These are phyloP conservation scores for Aspergillus haitiensis DNA, from an alignment of 495 filamentous ascomycete species.

Conservation along the genomic window DNA sequence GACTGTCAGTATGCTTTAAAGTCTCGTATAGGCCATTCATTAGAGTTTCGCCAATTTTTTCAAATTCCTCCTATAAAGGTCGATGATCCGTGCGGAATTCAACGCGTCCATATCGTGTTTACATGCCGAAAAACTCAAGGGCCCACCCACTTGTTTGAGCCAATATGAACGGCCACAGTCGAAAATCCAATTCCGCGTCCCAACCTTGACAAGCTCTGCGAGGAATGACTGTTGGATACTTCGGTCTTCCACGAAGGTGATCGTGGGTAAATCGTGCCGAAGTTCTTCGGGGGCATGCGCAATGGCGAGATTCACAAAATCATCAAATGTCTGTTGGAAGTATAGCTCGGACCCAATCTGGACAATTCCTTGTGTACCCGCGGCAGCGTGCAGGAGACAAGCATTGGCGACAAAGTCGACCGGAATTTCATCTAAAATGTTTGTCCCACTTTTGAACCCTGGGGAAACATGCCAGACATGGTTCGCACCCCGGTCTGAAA, in stretches of 20 bases:
- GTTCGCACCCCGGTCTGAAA: constrained; percentile 29
- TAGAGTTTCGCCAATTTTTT: constrained; percentile 20
- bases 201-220: constrained; percentile 38
- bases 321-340: constrained; percentile 33
- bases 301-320: constrained; percentile 26
- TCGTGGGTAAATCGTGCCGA: constrained; percentile 26
- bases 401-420: constrained; percentile 45
- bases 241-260: constrained; percentile 34
- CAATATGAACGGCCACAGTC: constrained; percentile 42
- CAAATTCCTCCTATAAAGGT: constrained; percentile 21
- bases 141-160: constrained; percentile 35
- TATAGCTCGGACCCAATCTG: constrained; percentile 38
- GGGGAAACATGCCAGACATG: constrained; percentile 39
- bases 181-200: constrained; percentile 39
- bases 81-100: constrained; percentile 26
- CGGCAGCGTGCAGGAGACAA: constrained; percentile 39
- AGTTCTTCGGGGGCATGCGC: constrained; percentile 26
- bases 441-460: constrained; percentile 34
- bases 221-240: constrained; percentile 33
- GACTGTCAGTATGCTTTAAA: too few relatives aligned
- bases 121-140: constrained; percentile 33
- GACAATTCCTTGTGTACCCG: constrained; percentile 36
- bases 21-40: too few relatives aligned
- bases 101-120: constrained; percentile 32
- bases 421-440: constrained; percentile 42